Evolutionary conservation across 805 yeast genomes (phyloP).

Genomic region (Vanderwaltozyma polyspora): DNA sequence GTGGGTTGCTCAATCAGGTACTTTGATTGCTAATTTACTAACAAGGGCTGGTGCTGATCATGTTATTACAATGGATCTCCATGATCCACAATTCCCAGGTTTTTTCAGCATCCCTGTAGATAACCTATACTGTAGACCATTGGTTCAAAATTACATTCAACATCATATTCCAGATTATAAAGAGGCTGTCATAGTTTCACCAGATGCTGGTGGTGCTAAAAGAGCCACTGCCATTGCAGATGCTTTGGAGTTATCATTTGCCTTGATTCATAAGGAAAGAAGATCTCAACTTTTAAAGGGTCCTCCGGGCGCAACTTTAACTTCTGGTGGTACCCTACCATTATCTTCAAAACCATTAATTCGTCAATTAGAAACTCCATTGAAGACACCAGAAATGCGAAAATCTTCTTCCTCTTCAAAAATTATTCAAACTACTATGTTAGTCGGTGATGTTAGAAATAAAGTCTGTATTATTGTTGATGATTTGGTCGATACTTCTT

Average conservation of each 20-base stretch:
- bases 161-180: constrained; percentile 67
- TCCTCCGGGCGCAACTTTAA: constrained; percentile 25
- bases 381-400: constrained; percentile 14
- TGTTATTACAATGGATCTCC: constrained; percentile 93
- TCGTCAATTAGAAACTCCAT: constrained; percentile 11
- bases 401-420: constrained; percentile 9
- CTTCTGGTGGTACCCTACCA: constrained; percentile 19
- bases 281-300: constrained; percentile 36
- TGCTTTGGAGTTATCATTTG: constrained; percentile 76
- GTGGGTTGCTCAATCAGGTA: constrained; percentile 95
- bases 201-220: constrained; percentile 99
- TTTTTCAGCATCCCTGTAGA: constrained; percentile 95
- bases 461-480: constrained; percentile 85
- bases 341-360: constrained; percentile 14
- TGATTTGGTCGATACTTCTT: constrained; percentile 88
- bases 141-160: constrained; percentile 73
- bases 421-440: constrained; percentile 72
- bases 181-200: constrained; percentile 86
- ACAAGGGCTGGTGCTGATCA: constrained; percentile 94
- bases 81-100: constrained; percentile 97
- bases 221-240: constrained; percentile 94
- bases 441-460: constrained; percentile 88
- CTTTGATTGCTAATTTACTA: constrained; percentile 75
- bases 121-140: constrained; percentile 79
- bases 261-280: constrained; percentile 90